phyloP scores from a whole-genome alignment of 345 rosid species.

The Passiflora organensis region DNA sequence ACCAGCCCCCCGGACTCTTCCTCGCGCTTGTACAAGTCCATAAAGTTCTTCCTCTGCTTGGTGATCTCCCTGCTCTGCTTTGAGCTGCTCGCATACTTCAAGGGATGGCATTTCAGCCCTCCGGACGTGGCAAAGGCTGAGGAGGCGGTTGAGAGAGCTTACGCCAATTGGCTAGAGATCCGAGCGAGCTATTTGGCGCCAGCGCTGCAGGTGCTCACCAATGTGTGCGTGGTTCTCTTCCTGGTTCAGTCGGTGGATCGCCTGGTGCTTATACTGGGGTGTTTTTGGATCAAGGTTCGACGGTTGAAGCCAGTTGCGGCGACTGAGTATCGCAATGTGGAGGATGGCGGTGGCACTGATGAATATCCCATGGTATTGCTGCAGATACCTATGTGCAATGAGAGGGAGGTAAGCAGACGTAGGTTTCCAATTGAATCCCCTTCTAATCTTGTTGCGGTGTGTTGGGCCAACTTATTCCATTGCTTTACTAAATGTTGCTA shows the following conservation, averaged over 20 bases:
- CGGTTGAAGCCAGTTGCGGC: conserved; percentile 54
- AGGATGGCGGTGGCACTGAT: conserved; percentile 12
- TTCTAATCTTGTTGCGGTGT: background rate
- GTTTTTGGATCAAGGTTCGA: conserved; percentile 68
- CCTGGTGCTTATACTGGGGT: conserved; percentile 57
- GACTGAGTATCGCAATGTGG: conserved; percentile 34
- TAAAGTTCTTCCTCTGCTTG: conserved; percentile 46
- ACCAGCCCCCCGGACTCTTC: conserved; percentile 31
- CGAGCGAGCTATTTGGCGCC: conserved; percentile 73
- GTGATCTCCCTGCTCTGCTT: conserved; percentile 53
- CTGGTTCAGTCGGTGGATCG: conserved; percentile 84
- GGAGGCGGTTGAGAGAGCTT: conserved; percentile 44
- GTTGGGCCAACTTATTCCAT: background rate
- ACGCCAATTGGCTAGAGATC: conserved; percentile 67
- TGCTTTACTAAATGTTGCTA: background rate
- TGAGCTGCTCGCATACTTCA: conserved; percentile 73
- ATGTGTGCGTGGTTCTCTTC: conserved; percentile 71
- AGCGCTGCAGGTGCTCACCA: conserved; percentile 65
- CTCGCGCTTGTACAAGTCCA: conserved; percentile 51
- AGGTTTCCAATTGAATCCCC: conserved; percentile 29
- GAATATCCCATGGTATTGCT: conserved; percentile 85
- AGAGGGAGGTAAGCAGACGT: conserved; percentile 91
- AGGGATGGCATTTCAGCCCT: conserved; percentile 92
- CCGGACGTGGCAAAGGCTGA: conserved; percentile 62
- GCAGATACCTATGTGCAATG: conserved; percentile 98